Conservation (phyloP, 495 filamentous ascomycete species). For the Podospora pseudopauciseta region DNA sequence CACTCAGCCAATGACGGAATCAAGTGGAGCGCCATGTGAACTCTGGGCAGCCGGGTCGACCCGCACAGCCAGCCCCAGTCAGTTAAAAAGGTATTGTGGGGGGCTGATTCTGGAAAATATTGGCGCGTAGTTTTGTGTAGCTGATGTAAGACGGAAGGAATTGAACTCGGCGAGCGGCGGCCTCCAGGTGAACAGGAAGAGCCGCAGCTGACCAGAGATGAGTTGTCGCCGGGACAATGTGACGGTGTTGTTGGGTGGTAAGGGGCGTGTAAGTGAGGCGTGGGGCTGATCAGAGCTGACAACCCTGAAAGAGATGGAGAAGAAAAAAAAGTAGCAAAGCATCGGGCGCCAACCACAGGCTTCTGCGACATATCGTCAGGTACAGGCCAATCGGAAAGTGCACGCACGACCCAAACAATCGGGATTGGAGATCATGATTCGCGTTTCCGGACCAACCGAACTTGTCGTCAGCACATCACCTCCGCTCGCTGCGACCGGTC, state of each 20-base stretch:
- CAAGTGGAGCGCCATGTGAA: background rate
- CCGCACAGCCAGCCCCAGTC: background rate
- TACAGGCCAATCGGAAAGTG: conserved; percentile 27
- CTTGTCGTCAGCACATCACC: conserved; percentile 13
- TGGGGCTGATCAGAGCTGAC: background rate
- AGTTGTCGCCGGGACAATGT: conserved; percentile 3
- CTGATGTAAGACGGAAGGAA: background rate
- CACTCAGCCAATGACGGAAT: background rate
- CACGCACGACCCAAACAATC: conserved; percentile 3
- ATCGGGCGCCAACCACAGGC: background rate
- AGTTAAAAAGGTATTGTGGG: background rate
- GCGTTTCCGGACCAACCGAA: conserved; percentile 19
- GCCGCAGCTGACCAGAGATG: background rate
- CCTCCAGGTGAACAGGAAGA: background rate
- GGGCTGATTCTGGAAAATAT: background rate
- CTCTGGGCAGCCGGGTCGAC: background rate
- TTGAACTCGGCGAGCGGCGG: background rate
- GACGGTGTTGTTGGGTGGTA: conserved; percentile 1
- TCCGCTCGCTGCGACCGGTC: conserved; percentile 7
- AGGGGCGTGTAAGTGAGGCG: background rate
- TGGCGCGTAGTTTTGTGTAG: background rate
- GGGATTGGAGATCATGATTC: conserved; percentile 18
- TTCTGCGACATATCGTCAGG: conserved; percentile 6
- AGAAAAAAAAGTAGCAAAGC: background rate
- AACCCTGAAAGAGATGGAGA: background rate